Base-by-base conservation (phyloP, 2,329 filamentous ascomycete species). In the Paecilomyces fulvus region DNA sequence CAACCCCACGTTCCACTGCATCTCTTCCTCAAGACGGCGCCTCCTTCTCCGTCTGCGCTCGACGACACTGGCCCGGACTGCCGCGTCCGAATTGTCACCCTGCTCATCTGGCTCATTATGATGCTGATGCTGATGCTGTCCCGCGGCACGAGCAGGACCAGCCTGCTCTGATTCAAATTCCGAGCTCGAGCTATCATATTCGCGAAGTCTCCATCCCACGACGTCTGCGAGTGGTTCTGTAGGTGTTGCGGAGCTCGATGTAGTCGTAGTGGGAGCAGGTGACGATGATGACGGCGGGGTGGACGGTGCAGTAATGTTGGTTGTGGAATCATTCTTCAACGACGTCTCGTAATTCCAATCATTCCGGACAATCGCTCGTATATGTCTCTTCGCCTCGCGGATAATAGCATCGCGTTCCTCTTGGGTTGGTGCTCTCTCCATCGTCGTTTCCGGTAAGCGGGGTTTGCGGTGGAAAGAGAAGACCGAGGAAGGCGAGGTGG, bases 1-100 rank as follows among this genome's bases (percentile, higher is more conserved):
- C 56, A 96, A 70, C 0, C 92, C 92, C 37, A 86, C 79, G 65
- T 96, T 97, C 86, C 88, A 95, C 30, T 77, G 70, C 74, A 85
- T 81, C 74, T 89, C 87, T 56, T 84, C 83, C 59, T 83, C 80
- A 52, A 83, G 68, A 52, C 78, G 80, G 63, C 78, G 81, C 55
- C 84, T 78, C 48, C 82, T 78, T 59, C 79, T 80, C 33, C 83
- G 77, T 58, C 79, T 80, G 56, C 80, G 79, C 49, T 80, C 78
- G 3, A 77, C 67, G 3, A 76, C 68, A 1, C 74, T 72, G 8
- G 68, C 63, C 6, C 67, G 70, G 17, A 76, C 67, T 4, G 67
- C 67, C 3, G 67, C 67, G 57, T 77, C 73, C 1, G 75, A 74
- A 49, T 57, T 72, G 43, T 76, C 71, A 59, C 75, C 73, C 23